Percentiles rank a stretch among this genome's conserved stretches.
Conservation (phyloP, 2,329 filamentous ascomycete species). For the Pseudopyrenochaeta lycopersici region DNA sequence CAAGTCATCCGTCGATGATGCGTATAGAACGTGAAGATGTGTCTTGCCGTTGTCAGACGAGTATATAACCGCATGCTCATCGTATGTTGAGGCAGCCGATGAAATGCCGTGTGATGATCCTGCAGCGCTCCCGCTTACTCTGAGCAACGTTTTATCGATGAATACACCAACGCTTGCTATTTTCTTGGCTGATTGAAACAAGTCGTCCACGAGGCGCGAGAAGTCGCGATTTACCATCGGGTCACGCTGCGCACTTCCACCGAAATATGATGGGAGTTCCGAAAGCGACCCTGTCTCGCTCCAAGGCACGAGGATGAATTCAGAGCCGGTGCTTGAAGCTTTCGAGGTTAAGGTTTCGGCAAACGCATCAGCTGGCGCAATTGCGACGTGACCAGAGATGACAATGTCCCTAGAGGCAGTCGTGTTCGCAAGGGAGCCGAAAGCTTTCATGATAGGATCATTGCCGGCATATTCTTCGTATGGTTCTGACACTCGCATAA, state of each 20-base stretch:
- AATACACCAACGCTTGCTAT: neutral
- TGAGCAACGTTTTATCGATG: neutral
- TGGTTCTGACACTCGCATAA: slow-evolving; percentile 86
- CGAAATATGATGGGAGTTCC: neutral
- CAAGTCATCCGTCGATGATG: neutral
- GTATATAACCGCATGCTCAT: neutral
- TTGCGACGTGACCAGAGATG: slow-evolving; percentile 78
- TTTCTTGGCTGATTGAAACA: neutral
- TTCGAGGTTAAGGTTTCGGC: slow-evolving; percentile 76
- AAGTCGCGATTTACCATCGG: slow-evolving; percentile 1
- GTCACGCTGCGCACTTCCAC: neutral
- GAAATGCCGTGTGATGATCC: neutral
- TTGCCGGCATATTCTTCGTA: slow-evolving; percentile 65
- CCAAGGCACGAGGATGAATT: slow-evolving; percentile 76
- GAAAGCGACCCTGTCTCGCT: slow-evolving; percentile 70
- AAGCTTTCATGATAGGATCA: slow-evolving; percentile 87
- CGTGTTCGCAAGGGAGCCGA: slow-evolving; percentile 72
- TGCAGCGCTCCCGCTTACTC: neutral
- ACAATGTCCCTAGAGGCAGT: slow-evolving; percentile 69
- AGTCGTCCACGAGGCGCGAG: neutral
- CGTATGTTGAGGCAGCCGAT: neutral
- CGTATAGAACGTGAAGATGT: neutral
- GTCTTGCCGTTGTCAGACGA: neutral
- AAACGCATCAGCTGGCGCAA: slow-evolving; percentile 79
- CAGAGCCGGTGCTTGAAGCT: slow-evolving; percentile 60